These are phyloP conservation scores for Beauveria australis DNA, from an alignment of 2,329 filamentous ascomycete genomes.

Conservation along the genomic window DNA sequence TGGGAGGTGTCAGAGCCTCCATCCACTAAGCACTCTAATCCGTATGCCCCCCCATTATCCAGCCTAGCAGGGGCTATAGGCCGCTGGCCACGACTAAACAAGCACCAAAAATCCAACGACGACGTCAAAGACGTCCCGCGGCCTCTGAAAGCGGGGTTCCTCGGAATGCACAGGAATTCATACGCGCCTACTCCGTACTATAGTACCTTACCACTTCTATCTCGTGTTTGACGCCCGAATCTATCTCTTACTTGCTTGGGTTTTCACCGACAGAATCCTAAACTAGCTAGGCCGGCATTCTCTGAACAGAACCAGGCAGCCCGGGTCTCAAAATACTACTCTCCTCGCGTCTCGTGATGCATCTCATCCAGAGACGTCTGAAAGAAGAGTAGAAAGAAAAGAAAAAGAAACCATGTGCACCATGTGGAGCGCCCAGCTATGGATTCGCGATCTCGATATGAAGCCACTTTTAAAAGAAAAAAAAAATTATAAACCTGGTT, in stretches of 20 bases:
- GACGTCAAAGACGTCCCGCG: not conserved
- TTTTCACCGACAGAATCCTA: too few relatives aligned
- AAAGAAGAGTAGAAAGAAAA: not conserved
- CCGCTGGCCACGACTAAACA: not conserved
- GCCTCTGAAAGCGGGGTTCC: not conserved
- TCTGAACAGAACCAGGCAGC: not conserved
- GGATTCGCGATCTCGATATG: slow-evolving; percentile 9
- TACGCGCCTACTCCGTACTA: not conserved
- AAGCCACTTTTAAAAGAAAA: slow-evolving; percentile 4
- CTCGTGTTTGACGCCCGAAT: not conserved
- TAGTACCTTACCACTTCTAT: not conserved
- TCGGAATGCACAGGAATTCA: slow-evolving; percentile 7
- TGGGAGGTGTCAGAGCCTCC: too few relatives aligned
- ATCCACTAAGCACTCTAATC: too few relatives aligned
- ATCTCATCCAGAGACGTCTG: not conserved
- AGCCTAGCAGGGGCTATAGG: too few relatives aligned
- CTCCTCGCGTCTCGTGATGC: not conserved
- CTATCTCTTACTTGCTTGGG: not conserved
- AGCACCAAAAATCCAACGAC: not conserved
- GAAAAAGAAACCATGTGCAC: not conserved
- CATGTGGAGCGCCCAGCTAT: slow-evolving; percentile 4
- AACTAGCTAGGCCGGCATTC: not conserved
- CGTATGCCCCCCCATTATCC: too few relatives aligned
- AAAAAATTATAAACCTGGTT: slow-evolving; percentile 6
- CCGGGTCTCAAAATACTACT: not conserved